Percentiles rank a stretch among this genome's conserved stretches.
Evolutionary conservation across 2,329 filamentous ascomycete genomes (phyloP).

Genomic region (Claviceps africana): DNA sequence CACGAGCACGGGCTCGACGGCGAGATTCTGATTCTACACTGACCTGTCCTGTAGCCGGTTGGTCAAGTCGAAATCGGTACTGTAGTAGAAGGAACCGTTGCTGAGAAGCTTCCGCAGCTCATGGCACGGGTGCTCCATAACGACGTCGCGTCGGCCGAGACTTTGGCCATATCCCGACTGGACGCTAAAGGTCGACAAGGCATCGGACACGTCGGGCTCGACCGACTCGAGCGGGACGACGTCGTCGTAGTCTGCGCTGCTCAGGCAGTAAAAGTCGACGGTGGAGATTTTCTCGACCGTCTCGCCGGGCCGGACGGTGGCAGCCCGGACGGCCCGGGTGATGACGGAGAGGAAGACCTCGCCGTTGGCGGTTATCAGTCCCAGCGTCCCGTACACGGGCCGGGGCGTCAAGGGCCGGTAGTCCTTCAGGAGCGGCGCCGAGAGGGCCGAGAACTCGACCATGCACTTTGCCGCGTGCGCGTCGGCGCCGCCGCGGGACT

Average conservation of each 20-base stretch:
- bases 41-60: slow-evolving; percentile 81
- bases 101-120: slow-evolving; percentile 83
- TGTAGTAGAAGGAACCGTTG: slow-evolving; percentile 95
- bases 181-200: slow-evolving; percentile 33
- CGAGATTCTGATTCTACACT: slow-evolving; percentile 2
- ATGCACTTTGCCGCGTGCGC: slow-evolving; percentile 53
- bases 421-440: slow-evolving; percentile 53
- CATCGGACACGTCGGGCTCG: slow-evolving; percentile 35
- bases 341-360: slow-evolving; percentile 90
- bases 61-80: slow-evolving; percentile 93
- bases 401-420: slow-evolving; percentile 64
- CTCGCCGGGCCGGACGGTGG: slow-evolving; percentile 73
- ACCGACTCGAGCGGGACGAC: slow-evolving; percentile 43
- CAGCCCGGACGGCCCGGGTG: slow-evolving; percentile 63
- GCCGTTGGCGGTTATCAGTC: slow-evolving; percentile 66
- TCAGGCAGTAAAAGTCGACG: slow-evolving; percentile 90
- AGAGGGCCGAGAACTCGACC: slow-evolving; percentile 65
- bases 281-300: slow-evolving; percentile 74
- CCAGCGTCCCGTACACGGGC: slow-evolving; percentile 72
- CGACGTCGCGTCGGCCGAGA: slow-evolving; percentile 51
- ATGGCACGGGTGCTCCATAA: slow-evolving; percentile 75
- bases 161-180: slow-evolving; percentile 22
- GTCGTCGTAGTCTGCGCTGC: slow-evolving; percentile 73
- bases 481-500: slow-evolving; percentile 29
- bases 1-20: background rate